Base-by-base conservation (phyloP, 2,329 filamentous ascomycete genomes). In the Cordyceps pruinosa region DNA sequence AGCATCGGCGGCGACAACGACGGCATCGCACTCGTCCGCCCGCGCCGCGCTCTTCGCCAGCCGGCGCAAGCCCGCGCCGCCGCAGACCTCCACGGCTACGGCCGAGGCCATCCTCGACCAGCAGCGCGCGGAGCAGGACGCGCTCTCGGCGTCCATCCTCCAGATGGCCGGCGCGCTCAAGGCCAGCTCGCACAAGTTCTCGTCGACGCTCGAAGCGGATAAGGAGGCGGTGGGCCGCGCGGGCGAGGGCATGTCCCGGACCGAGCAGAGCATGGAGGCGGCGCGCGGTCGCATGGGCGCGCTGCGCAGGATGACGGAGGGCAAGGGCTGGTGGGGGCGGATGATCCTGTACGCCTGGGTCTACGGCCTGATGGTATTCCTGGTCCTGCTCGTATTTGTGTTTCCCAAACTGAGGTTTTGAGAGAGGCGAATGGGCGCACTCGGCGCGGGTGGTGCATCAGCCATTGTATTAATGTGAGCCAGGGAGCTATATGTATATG, bases 341-440 rank as follows among this genome's bases (percentile, higher is more conserved):
- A 82, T 96, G 76, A 78, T 93, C 73, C 77, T 97, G 60, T 96
- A 94, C 75, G 87, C 78, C 39, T 88, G 89, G 80, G 91, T 97
- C 49, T 88, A 86, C 65, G 90, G 83, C 30, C 71, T 97, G 61
- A 93, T 90, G 86, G 65, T 95, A n/a, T 73, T 84, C 26, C 81
- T 90, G 19, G 75, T 96, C 35, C 65, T 95, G 68, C 72, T 97
- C 62, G 92, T 97, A 13, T 93, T 93, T 75, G 80, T 93, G 51
- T 75, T 90, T 68, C 93, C 93, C 0, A 97, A 97, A 76, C 72
- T 97, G 69, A 81, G 93, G 66, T 94, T 96, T 67, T 96, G 66
- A 76, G 48, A 55, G 17, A 42, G n/a, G 19, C 13, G 3, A 15
- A 21, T 37, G n/a, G 15, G 15, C 17, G 15, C 35, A 37, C 37